These are phyloP conservation scores for Rhodomyrtus psidioides DNA, from an alignment of 441 rosid genomes.

Conservation along the genomic window DNA sequence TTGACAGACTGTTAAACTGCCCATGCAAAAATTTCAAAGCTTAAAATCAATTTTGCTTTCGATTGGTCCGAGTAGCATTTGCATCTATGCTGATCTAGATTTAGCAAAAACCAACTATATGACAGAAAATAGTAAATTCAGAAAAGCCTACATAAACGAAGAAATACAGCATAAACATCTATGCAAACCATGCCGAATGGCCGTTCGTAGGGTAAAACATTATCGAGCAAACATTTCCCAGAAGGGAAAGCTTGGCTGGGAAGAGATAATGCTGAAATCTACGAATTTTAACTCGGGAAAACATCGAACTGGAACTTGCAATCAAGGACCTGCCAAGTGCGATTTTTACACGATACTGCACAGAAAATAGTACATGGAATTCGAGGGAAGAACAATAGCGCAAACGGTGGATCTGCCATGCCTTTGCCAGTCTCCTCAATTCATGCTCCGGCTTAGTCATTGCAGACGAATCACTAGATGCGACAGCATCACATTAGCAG, in stretches of 20 bases:
- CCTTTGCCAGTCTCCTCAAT: neutral
- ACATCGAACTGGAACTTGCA: neutral
- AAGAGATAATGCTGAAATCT: neutral
- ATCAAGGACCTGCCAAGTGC: neutral
- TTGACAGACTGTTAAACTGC: neutral
- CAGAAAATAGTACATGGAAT: neutral
- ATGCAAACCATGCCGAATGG: neutral
- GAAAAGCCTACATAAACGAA: neutral
- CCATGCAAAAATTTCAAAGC: neutral
- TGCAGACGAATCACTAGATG: neutral
- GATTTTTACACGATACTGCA: neutral
- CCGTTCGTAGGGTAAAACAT: neutral
- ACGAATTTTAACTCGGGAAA: neutral
- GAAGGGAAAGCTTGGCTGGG: neutral
- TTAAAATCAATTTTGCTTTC: neutral
- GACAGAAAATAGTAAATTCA: neutral
- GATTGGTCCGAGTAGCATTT: neutral
- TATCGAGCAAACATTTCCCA: neutral
- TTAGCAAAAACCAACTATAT: neutral
- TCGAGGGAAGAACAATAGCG: neutral
- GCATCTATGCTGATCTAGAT: neutral
- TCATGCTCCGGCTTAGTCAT: neutral
- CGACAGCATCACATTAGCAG: neutral
- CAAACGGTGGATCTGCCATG: neutral
- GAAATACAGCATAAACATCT: neutral